Percentiles rank a stretch among this genome's conserved stretches.
phyloP scores from a whole-genome alignment of 441 rosid genomes.

The Erodium trifolium region DNA sequence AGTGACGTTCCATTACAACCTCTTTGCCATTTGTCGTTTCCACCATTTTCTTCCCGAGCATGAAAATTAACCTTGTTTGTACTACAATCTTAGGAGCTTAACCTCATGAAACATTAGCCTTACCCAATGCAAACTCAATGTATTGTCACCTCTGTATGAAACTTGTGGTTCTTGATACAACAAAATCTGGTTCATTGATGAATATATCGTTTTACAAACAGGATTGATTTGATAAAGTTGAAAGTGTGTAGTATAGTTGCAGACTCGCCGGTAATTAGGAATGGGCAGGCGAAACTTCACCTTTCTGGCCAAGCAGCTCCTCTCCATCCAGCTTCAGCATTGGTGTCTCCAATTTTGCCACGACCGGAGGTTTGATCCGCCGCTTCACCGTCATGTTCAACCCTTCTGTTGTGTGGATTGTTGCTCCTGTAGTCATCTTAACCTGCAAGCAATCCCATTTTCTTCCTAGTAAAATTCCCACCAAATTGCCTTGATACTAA shows the following conservation, averaged over 20 bases:
- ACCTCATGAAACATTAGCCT: too few relatives aligned
- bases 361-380: conserved; percentile 46
- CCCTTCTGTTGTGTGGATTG: conserved; percentile 93
- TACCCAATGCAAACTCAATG: too few relatives aligned
- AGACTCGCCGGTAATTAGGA: conserved; percentile 16
- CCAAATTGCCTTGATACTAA: too few relatives aligned
- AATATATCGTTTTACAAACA: neutral
- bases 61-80: too few relatives aligned
- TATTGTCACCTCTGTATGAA: too few relatives aligned
- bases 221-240: conserved; percentile 3
- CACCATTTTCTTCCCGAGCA: too few relatives aligned
- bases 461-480: neutral
- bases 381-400: conserved; percentile 56
- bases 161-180: too few relatives aligned
- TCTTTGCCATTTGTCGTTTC: too few relatives aligned
- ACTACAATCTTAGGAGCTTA: too few relatives aligned
- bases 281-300: conserved; percentile 49
- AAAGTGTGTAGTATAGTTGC: neutral
- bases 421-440: conserved; percentile 96
- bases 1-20: too few relatives aligned
- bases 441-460: conserved; percentile 41
- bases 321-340: conserved; percentile 10
- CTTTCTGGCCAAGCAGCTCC: conserved; percentile 33
- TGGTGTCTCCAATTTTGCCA: conserved; percentile 33
- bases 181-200: neutral